Evolutionary conservation across 2,329 filamentous ascomycete species (phyloP), one percentile per base, ranked within the genome.

Genomic region (Fusarium secorum): DNA sequence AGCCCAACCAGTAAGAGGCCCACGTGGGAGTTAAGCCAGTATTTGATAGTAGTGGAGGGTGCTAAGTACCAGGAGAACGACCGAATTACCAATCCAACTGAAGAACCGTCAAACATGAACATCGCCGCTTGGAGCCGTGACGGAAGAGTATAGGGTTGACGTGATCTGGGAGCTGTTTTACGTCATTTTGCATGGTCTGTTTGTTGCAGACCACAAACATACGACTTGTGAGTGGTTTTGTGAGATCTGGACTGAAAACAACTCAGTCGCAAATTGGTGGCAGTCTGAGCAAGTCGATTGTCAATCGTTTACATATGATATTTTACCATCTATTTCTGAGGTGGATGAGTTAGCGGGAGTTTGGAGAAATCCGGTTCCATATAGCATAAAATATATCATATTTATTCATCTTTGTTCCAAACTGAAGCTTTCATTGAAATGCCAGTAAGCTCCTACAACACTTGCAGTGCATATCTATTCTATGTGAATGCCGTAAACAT

Each of bases 1-100:
- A 70, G 68, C 42, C 65, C 68, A 39, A 57, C 54, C 64, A 77
- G 56, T 77, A 68, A 75, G 44, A 49, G 26, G 44, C 70, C 73
- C 71, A 75, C 73, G 68, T 74, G 68, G 65, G 65, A 73, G 42
- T 33, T 13, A 22, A 68, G 32, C 35, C 55, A 62, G 24, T 26
- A 33, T 58, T 46, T 58, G 24, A 64, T 55, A 70, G 51, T 55
- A 52, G 33, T 38, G 64, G 57, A 26, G 48, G 48, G 18, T 52
- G 32, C 49, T 68, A 66, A 66, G 35, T 61, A 53, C 30, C 64
- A 66, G 62, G 53, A 66, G 64, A 60, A 42, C 62, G 28, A 42
- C 53, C 54, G 51, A 51, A 24, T 51, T 67, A 28, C 44, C 64
- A 33, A 49, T 67, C 49, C 64, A 67, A 56, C 63, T 67, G 26